Evolutionary conservation across 1,284 basidiomycete species (phyloP), one percentile per base, ranked within the genome.

Genomic region (Pseudozyma pruni): DNA sequence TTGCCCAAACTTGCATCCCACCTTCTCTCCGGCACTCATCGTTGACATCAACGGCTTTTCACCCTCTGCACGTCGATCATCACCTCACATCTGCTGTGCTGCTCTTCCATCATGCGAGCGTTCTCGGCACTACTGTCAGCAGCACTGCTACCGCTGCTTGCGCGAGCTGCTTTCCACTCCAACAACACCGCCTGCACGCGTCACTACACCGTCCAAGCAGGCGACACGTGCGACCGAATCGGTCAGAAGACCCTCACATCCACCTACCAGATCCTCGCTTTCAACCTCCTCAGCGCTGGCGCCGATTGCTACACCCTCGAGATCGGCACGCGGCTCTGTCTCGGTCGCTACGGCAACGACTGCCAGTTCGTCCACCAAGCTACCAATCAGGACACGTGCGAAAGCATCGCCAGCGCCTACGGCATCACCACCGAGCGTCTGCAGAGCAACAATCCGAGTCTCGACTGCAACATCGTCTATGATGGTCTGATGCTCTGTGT

Each of bases 251-350:
- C 90, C 40, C 86, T 87, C 48, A 89, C 86, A 56, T 90, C 90
- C 25, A 90, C 90, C 87, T 91, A 89, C 84, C 90, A 91, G 83
- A 87, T 91, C 44, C 86, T 88, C 2, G 85, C 85, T 13, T 83
- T 87, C 72, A 91, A 91, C 82, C 53, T 83, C 0, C 76, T 66
- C 49, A 72, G 77, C 54, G 86, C 90, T 69, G 83, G 90, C 73
- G 14, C 73, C 0, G 44, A 41, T 3, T 91, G 90, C 84, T 75
- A 81, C 72, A 89, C 90, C 80, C 87, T 91, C 57, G 41, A 72
- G 4, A 82, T 86, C 6, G 87, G 86, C 42, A 87, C 87, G 88
- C 32, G 40, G 9, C 67, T 79, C 51, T 79, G 76, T 34, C 72
- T 79, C 17, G 76, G 76, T 10, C 69, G 74, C 19, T 79, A 74